Conservation (phyloP, 2,329 filamentous ascomycete species). For the Fusarium pseudoanthophilum region DNA sequence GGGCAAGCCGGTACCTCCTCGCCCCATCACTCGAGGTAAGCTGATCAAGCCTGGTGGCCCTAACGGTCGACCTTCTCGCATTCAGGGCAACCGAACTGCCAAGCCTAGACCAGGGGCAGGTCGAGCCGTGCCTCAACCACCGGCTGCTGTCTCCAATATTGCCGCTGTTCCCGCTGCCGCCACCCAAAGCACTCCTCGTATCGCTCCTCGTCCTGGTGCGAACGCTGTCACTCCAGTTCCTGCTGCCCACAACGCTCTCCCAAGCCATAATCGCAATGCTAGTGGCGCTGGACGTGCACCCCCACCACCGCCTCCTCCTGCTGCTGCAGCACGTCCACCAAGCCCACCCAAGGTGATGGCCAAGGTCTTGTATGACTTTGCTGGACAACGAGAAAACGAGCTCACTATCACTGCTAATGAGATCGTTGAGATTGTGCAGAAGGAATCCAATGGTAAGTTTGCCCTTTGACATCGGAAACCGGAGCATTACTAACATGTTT, state of each 20-base stretch:
- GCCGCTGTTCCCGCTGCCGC: slow-evolving; percentile 42
- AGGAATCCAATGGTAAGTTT: slow-evolving; percentile 88
- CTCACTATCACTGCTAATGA: slow-evolving; percentile 83
- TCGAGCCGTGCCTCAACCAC: slow-evolving; percentile 49
- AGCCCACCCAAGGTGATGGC: slow-evolving; percentile 76
- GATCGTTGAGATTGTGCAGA: slow-evolving; percentile 88
- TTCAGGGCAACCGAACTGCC: slow-evolving; percentile 62
- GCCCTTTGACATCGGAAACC: not conserved
- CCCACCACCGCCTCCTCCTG: slow-evolving; percentile 73
- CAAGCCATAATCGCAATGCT: slow-evolving; percentile 65
- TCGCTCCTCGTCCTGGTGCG: slow-evolving; percentile 11
- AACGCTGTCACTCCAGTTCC: slow-evolving; percentile 21
- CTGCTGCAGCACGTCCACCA: slow-evolving; percentile 60
- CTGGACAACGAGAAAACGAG: slow-evolving; percentile 85
- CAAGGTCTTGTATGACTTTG: slow-evolving; percentile 93
- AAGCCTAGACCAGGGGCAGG: slow-evolving; percentile 56
- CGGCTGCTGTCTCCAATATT: slow-evolving; percentile 45
- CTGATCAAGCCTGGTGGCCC: slow-evolving; percentile 92
- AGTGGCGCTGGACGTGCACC: slow-evolving; percentile 66
- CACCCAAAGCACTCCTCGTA: slow-evolving; percentile 35
- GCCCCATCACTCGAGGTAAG: slow-evolving; percentile 93
- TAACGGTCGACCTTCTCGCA: slow-evolving; percentile 79
- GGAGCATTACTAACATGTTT: slow-evolving; percentile 47
- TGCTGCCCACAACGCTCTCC: slow-evolving; percentile 47
- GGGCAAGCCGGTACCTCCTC: slow-evolving; percentile 84